Conservation (phyloP, 2,329 filamentous ascomycete species). For the Fusarium sp. region DNA sequence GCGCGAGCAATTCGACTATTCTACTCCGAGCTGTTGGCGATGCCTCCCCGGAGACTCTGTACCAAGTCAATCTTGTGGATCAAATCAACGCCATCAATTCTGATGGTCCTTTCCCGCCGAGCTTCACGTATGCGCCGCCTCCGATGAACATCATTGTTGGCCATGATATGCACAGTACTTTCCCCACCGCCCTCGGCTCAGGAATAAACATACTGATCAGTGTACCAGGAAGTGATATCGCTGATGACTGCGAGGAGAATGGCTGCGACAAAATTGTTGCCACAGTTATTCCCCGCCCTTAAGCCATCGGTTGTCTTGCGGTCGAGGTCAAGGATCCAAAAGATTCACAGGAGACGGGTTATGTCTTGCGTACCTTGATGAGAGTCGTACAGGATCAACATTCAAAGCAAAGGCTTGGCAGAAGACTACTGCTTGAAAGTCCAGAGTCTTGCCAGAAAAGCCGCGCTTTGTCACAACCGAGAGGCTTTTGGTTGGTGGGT, state of each 20-base stretch:
- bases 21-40: not conserved
- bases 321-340: no score
- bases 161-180: not conserved
- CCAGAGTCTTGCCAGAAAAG: not conserved
- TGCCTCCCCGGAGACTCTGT: not conserved
- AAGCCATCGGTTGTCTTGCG: not conserved
- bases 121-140: fast-evolving
- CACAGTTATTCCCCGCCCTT: not conserved
- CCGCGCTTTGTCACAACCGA: not conserved
- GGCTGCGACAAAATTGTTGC: not conserved
- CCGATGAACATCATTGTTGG: fast-evolving
- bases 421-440: fast-evolving
- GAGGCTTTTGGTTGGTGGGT: not conserved
- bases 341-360: no score
- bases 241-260: not conserved
- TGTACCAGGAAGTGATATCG: fast-evolving
- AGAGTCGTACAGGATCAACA: fast-evolving
- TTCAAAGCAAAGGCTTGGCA: not conserved
- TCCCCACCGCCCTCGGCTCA: not conserved
- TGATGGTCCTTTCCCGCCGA: fast-evolving
- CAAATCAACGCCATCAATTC: not conserved
- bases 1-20: not conserved
- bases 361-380: not conserved
- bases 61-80: fast-evolving
- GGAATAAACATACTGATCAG: not conserved